Evolutionary conservation across 2,329 filamentous ascomycete species (phyloP).

Genomic region (Fusarium goolgardi): DNA sequence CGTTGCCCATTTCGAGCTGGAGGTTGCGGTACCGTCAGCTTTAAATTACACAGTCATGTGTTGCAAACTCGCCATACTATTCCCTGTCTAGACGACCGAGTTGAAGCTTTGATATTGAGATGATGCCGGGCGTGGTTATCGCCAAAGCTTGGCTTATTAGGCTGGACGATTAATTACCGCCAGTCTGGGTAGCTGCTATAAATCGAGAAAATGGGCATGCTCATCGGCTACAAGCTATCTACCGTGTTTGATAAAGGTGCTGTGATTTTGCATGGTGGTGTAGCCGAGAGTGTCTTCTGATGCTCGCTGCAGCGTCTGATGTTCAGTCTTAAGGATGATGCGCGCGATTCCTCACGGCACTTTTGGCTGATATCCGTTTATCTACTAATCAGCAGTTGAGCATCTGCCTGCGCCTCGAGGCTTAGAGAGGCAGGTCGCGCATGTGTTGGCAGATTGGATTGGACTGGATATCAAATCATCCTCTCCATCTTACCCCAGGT

Average conservation of each 20-base stretch:
- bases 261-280: conserved; percentile 2
- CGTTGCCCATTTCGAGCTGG: not conserved
- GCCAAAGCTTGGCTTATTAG: conserved; percentile 1
- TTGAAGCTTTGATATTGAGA: conserved; percentile 11
- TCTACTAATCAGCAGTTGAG: conserved; percentile 23
- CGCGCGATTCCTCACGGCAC: not conserved
- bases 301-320: not conserved
- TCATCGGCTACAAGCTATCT: not conserved
- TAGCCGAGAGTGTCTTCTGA: conserved; percentile 23
- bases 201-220: conserved; percentile 2
- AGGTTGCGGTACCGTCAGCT: conserved; percentile 4
- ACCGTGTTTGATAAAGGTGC: not conserved
- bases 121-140: not conserved
- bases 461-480: conserved; percentile 7
- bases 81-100: conserved; percentile 1
- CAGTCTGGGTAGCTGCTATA: not conserved
- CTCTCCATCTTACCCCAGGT: conserved; percentile 28
- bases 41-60: conserved; percentile 19
- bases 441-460: not conserved
- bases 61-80: not conserved
- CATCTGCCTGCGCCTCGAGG: conserved; percentile 18
- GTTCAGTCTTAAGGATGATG: conserved; percentile 12
- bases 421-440: conserved; percentile 18
- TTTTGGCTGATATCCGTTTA: conserved; percentile 9
- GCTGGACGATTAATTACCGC: conserved; percentile 2